Conservation (phyloP, 1,284 basidiomycete species). For the Apiotrichum brassicae region DNA sequence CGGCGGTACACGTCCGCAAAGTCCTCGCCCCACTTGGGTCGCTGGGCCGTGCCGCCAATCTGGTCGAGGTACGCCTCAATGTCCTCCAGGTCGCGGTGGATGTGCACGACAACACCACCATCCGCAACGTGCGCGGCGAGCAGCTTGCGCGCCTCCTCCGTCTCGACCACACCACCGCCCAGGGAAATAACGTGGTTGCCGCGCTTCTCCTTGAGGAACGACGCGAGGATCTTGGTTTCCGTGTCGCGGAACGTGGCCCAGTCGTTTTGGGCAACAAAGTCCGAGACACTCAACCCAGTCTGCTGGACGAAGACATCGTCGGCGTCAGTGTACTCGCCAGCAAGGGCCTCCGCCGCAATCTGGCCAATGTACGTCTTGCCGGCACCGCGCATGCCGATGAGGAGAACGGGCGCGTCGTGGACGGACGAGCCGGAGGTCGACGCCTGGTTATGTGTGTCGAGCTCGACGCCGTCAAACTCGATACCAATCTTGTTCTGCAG, state of each 20-base stretch:
- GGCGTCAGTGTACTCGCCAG: slow-evolving; percentile 79
- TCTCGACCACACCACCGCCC: slow-evolving; percentile 94
- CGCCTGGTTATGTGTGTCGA: slow-evolving; percentile 48
- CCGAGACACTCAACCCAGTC: slow-evolving; percentile 59
- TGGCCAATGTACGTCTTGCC: slow-evolving; percentile 88
- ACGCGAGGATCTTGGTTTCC: slow-evolving; percentile 57
- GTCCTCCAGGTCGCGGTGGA: slow-evolving; percentile 63
- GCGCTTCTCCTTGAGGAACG: slow-evolving; percentile 56
- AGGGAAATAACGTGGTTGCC: slow-evolving; percentile 74
- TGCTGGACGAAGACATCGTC: slow-evolving; percentile 71
- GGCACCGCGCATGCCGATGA: slow-evolving; percentile 95
- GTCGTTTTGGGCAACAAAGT: slow-evolving; percentile 69
- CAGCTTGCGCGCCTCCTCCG: slow-evolving; percentile 62
- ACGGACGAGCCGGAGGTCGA: slow-evolving; percentile 46
- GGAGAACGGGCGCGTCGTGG: slow-evolving; percentile 57
- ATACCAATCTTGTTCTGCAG: slow-evolving; percentile 91
- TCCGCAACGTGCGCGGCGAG: slow-evolving; percentile 61
- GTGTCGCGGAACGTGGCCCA: slow-evolving; percentile 70
- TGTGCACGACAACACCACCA: slow-evolving; percentile 63
- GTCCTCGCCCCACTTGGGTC: slow-evolving; percentile 78
- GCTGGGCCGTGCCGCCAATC: slow-evolving; percentile 55
- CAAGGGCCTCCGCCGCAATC: slow-evolving; percentile 66
- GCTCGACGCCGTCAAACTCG: slow-evolving; percentile 74
- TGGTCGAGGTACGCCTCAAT: slow-evolving; percentile 70
- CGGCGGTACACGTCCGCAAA: slow-evolving; percentile 75